Base-by-base conservation (phyloP, 805 yeast genomes). In the Suhomyces pyralidae region DNA sequence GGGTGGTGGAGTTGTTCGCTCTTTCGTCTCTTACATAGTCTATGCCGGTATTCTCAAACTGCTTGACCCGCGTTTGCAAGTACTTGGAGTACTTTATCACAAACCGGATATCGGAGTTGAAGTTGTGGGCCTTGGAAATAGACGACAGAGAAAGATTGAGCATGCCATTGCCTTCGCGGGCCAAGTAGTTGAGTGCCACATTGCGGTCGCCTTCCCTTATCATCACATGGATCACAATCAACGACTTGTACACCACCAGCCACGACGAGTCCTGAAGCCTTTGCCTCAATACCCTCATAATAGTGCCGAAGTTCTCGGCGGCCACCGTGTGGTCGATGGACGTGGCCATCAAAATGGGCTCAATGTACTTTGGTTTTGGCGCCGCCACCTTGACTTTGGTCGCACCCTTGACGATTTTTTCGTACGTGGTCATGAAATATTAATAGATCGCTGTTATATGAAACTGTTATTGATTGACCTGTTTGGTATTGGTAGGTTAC, bases 281-380 rank as follows among this genome's bases (percentile, higher is more conserved):
- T 15, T 66, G 62, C 30, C 77, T 77, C 51, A 93, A 71, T 1
- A 88, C 77, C 48, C 78, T 75, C 83, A 92, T 84, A 36, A 92
- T 85, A 19, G 84, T 81, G 53, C 76, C 76, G 61, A 93, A 84
- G 58, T 88, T 81, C 17, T 80, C 84, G 8, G 67, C 50, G 28
- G 68, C 69, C 1, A 66, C 60, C 3, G 64, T 58, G 54, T 73
- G 78, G 30, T 80, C 80, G 48, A 77, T 76, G 48, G 80, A 78
- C 1, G 91, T 86, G 26, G 87, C 78, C 77, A 84, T 79, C 30
- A 94, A 77, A 49, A 94, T 90, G 1, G 98, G 98, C 72, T 93
- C 98, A 50, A 94, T 84, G 66, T 94, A 94, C 68, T 94, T 94
- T 38, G 96, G 87, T 71, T 94, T 94, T 6, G 99, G 99, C n/a